Evolutionary conservation across 352 stramenopile genomes (phyloP).

Genomic region (Phytophthora macrochlamydospora): DNA sequence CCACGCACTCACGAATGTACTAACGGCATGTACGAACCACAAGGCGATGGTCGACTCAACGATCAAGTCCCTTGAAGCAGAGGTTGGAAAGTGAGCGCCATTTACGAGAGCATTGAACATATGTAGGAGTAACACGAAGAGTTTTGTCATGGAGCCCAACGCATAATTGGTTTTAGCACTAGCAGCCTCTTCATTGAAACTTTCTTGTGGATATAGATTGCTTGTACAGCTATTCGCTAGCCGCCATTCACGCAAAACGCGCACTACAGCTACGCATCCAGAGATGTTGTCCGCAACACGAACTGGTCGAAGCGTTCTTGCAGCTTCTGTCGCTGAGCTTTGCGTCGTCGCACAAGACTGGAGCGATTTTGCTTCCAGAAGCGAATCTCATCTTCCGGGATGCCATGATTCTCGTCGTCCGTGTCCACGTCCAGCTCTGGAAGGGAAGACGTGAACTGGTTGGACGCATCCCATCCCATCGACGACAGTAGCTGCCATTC

Average conservation of each 20-base stretch:
- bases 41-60: constrained; percentile 66
- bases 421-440: constrained; percentile 76
- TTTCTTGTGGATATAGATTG: not conserved
- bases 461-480: constrained; percentile 82
- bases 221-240: not conserved
- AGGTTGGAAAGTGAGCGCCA: constrained; percentile 46
- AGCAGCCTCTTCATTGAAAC: not conserved
- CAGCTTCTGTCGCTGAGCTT: constrained; percentile 83
- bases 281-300: constrained; percentile 69
- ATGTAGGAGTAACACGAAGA: constrained; percentile 35
- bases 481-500: constrained; percentile 83
- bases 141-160: constrained; percentile 23
- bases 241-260: not conserved
- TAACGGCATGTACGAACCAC: constrained; percentile 69
- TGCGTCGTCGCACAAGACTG: constrained; percentile 71
- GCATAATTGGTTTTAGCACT: not conserved
- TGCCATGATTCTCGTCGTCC: constrained; percentile 81
- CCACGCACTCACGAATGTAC: constrained; percentile 60
- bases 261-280: constrained; percentile 21
- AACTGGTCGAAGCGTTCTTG: constrained; percentile 89
- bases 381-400: constrained; percentile 84
- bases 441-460: constrained; percentile 62
- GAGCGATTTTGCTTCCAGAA: constrained; percentile 88
- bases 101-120: constrained; percentile 18
- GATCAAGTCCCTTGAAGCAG: constrained; percentile 63